phyloP scores from a whole-genome alignment of 768 basidiomycete species.

The Kwoniella mangroviensis region DNA sequence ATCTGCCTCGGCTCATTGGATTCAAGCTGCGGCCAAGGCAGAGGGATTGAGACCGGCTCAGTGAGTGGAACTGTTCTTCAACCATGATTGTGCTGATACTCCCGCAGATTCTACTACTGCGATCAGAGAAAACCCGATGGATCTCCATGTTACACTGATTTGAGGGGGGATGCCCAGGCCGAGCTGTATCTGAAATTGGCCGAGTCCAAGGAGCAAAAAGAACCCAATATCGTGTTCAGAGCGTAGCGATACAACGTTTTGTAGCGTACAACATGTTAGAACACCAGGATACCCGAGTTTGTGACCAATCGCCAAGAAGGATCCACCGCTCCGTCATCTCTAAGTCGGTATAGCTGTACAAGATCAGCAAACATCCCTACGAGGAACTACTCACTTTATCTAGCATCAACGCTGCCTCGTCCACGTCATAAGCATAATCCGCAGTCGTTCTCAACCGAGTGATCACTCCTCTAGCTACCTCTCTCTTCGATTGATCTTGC shows the following conservation, averaged over 20 bases:
- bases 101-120: conserved; percentile 10
- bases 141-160: conserved; percentile 7
- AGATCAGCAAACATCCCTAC: neutral
- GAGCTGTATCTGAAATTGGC: conserved; percentile 11
- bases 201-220: conserved; percentile 1
- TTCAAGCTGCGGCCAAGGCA: conserved; percentile 1
- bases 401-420: conserved; percentile 19
- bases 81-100: neutral
- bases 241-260: conserved; percentile 10
- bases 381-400: conserved; percentile 14
- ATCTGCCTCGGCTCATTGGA: conserved; percentile 8
- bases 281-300: conserved; percentile 4
- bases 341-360: conserved; percentile 17
- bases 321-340: conserved; percentile 14
- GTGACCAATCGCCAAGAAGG: conserved; percentile 22
- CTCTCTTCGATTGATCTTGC: conserved; percentile 12
- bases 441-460: conserved; percentile 8
- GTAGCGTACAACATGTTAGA: neutral
- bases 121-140: conserved; percentile 7
- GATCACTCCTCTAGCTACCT: conserved; percentile 6
- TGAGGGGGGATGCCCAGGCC: conserved; percentile 11
- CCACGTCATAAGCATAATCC: conserved; percentile 23
- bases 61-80: neutral
- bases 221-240: conserved; percentile 10
- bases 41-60: conserved; percentile 6